phyloP scores from a whole-genome alignment of 2,329 filamentous ascomycete species.

The Aureobasidium lini region DNA sequence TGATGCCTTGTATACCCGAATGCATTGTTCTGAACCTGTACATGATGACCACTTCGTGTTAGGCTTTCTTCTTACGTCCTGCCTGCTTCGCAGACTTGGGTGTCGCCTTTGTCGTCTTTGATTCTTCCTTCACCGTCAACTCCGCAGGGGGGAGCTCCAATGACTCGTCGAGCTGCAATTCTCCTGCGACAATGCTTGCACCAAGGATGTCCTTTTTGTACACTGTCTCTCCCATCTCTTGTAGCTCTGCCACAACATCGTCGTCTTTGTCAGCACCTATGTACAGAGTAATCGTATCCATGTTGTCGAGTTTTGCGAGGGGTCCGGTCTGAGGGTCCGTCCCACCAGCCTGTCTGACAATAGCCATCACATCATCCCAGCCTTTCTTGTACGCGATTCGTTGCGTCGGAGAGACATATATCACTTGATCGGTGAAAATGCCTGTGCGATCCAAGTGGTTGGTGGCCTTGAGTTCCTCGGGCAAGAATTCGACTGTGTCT shows the following conservation, averaged over 20 bases:
- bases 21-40: not conserved
- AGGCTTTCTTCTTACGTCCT: not conserved
- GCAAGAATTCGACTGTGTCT: not conserved
- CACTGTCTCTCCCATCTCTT: not conserved
- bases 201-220: slow-evolving; percentile 4
- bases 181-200: not conserved
- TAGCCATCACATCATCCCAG: slow-evolving; percentile 6
- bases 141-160: not conserved
- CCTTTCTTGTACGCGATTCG: not conserved
- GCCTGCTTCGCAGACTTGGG: not conserved
- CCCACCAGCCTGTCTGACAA: slow-evolving; percentile 3
- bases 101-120: not conserved
- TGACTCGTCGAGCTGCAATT: not conserved
- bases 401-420: slow-evolving; percentile 2
- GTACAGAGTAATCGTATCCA: not conserved
- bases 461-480: not conserved
- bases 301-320: not conserved
- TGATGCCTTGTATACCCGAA: no score
- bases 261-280: slow-evolving; percentile 1
- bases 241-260: not conserved
- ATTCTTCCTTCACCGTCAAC: not conserved
- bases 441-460: not conserved
- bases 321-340: not conserved
- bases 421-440: not conserved
- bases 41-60: not conserved